phyloP scores from a whole-genome alignment of 2,329 filamentous ascomycete species.

The Aureobasidium sp. region DNA sequence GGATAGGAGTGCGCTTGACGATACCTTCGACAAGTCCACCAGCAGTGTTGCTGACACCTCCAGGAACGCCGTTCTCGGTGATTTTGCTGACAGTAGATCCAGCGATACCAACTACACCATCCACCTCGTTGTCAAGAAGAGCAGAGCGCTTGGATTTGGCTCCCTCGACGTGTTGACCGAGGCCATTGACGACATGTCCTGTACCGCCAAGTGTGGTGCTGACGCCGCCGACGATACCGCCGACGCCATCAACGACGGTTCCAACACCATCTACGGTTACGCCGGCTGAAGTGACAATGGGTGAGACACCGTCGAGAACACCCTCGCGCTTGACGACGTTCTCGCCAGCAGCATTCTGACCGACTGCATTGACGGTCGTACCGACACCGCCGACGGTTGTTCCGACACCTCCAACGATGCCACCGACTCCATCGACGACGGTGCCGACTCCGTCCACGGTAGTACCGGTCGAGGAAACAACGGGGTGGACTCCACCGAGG shows the following conservation, averaged over 20 bases:
- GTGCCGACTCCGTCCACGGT: not conserved
- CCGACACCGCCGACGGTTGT: not conserved
- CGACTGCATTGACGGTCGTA: not conserved
- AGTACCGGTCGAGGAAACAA: not conserved
- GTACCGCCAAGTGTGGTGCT: not conserved
- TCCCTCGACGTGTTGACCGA: slow-evolving; percentile 3
- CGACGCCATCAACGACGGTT: not conserved
- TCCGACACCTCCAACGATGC: not conserved
- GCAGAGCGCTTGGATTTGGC: slow-evolving; percentile 1
- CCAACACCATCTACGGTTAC: not conserved
- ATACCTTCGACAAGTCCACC: too few relatives aligned
- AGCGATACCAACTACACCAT: not conserved
- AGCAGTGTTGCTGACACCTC: not conserved
- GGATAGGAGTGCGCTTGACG: too few relatives aligned
- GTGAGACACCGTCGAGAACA: not conserved
- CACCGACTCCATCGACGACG: not conserved
- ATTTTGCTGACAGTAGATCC: not conserved
- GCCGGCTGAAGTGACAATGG: not conserved
- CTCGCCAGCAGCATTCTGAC: not conserved
- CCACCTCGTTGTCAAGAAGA: not conserved
- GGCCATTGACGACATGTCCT: not conserved
- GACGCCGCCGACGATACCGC: not conserved
- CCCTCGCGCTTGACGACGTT: not conserved
- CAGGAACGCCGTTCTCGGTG: not conserved
- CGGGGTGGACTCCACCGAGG: not conserved